A percentile compares a stretch with the other conserved stretches of the same genome.
Evolutionary conservation across 208 protist species (phyloP).

Genomic region (Acanthamoeba culbertsoni): DNA sequence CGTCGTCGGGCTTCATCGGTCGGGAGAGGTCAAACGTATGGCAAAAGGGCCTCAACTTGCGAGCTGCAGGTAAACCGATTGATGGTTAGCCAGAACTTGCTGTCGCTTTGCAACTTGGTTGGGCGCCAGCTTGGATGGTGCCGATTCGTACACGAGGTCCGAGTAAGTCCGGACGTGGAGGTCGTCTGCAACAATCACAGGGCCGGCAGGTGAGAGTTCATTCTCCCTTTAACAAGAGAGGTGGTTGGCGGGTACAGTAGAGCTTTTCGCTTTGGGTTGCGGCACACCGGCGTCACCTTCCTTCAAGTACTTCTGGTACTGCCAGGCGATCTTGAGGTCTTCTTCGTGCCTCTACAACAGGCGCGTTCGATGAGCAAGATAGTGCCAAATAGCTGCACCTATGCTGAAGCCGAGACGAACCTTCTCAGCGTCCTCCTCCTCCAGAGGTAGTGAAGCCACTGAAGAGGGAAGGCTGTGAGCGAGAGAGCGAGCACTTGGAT

Average conservation of each 20-base stretch:
- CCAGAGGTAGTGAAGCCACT: not conserved
- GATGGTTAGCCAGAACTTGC: too few species aligned
- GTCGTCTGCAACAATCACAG: not conserved
- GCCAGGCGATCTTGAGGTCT: conserved; percentile 70
- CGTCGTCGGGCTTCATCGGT: not conserved
- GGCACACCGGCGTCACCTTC: not conserved
- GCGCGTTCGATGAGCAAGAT: not conserved
- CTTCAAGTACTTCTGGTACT: conserved; percentile 72
- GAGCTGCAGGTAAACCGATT: not conserved
- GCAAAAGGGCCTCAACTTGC: conserved; percentile 51
- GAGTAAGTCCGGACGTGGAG: not conserved
- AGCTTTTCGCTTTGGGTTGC: not conserved
- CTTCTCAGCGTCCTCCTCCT: conserved; percentile 39
- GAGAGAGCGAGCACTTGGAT: not conserved
- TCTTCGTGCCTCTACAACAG: not conserved
- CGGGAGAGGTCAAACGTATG: conserved; percentile 49
- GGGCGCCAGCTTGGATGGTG: too few species aligned
- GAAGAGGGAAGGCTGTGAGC: not conserved
- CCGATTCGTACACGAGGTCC: not conserved
- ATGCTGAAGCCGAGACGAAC: not conserved
- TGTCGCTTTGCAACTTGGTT: too few species aligned
- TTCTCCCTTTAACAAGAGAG: too few species aligned
- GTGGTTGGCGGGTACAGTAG: too few species aligned
- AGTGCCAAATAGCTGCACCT: not conserved
- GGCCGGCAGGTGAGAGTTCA: too few species aligned